phyloP scores from a whole-genome alignment of 169 alveolate genomes.

The Theileria annulata region DNA sequence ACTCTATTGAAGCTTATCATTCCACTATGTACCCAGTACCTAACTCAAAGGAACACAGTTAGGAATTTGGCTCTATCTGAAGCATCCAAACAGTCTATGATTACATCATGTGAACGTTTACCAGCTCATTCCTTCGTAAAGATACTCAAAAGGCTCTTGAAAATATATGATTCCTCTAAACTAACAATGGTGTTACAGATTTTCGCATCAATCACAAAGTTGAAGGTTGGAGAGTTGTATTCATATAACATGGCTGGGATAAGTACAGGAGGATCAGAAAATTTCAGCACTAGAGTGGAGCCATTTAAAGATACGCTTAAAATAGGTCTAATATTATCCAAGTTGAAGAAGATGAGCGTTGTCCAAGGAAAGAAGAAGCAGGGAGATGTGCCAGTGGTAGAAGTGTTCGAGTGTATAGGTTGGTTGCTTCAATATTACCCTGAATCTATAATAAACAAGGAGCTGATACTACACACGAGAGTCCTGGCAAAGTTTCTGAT shows the following conservation, averaged over 20 bases:
- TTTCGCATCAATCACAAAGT: constrained; percentile 17
- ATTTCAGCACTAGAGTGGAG: neutral
- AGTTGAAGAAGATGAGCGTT: constrained; percentile 17
- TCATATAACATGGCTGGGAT: neutral
- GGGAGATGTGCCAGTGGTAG: constrained; percentile 36
- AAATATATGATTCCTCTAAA: constrained; percentile 6
- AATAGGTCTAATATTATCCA: neutral
- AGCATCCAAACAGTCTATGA: constrained; percentile 22
- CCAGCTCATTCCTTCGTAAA: constrained; percentile 18
- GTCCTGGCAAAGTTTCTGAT: constrained; percentile 30
- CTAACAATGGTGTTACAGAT: constrained; percentile 14
- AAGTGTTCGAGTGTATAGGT: constrained; percentile 44
- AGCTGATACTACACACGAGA: constrained; percentile 38
- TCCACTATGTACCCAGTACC: constrained; percentile 41
- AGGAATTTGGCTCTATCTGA: constrained; percentile 24
- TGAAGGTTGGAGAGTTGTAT: neutral
- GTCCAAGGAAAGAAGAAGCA: constrained; percentile 12
- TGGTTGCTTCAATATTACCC: constrained; percentile 27
- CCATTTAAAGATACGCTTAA: neutral
- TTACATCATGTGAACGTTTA: constrained; percentile 14
- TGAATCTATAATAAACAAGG: constrained; percentile 12
- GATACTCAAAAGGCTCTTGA: constrained; percentile 31
- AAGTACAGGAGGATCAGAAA: neutral
- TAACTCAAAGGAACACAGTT: constrained; percentile 21
- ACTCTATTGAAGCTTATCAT: constrained; percentile 29